A percentile compares a stretch with the other conserved stretches of the same genome.
These are phyloP conservation scores for Boletus pseudopeckii DNA, from an alignment of 768 basidiomycete genomes.

Conservation along the genomic window DNA sequence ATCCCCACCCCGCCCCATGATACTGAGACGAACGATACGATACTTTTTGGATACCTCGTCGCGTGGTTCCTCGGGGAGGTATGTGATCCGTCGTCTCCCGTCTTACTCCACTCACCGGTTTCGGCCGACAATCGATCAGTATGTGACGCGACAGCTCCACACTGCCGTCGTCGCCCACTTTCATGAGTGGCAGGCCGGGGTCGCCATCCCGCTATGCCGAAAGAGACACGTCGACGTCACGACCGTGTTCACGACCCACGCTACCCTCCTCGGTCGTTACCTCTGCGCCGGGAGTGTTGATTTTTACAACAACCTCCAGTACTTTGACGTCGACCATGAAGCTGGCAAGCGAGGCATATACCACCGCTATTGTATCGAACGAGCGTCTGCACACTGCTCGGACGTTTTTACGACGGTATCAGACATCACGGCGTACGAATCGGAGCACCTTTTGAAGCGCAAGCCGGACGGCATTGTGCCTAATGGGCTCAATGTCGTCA, in stretches of 20 bases:
- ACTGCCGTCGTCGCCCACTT: conserved; percentile 96
- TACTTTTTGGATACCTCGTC: conserved; percentile 95
- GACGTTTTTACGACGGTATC: conserved; percentile 99
- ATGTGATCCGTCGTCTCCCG: conserved; percentile 29
- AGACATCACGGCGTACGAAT: conserved; percentile 97
- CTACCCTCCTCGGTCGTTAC: conserved; percentile 96
- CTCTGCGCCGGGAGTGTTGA: conserved; percentile 98
- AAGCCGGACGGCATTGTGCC: conserved; percentile 97
- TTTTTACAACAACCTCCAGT: conserved; percentile 99
- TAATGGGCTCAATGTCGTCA: conserved; percentile 97
- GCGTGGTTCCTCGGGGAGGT: conserved; percentile 99
- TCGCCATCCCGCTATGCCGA: conserved; percentile 90
- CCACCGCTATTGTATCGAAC: conserved; percentile 96
- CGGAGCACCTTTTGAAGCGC: conserved; percentile 93
- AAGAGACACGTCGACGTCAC: conserved; percentile 98
- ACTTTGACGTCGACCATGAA: conserved; percentile 99
- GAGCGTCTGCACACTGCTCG: conserved; percentile 89
- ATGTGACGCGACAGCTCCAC: conserved; percentile 72
- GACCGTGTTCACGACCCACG: conserved; percentile 98
- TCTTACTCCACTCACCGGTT: conserved; percentile 2
- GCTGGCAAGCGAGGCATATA: conserved; percentile 99
- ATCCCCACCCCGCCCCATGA: conserved; percentile 97
- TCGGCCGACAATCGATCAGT: conserved; percentile 42
- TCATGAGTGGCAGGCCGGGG: conserved; percentile 99
- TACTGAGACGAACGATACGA: conserved; percentile 97